Evolutionary conservation across 78 protist species (phyloP).

Genomic region (Chrysochromulina tobinii): DNA sequence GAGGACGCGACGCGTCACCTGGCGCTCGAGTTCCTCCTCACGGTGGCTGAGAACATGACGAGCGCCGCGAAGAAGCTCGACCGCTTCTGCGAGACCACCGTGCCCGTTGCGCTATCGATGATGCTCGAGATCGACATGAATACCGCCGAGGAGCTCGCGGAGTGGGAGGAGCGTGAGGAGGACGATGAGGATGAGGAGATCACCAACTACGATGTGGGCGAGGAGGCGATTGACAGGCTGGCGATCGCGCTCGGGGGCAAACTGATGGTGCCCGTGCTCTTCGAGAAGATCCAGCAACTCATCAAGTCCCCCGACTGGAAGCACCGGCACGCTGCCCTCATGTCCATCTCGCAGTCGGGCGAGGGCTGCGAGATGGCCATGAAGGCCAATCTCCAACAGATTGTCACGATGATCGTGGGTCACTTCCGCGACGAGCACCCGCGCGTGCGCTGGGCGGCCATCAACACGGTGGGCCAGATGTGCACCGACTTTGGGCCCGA

Average conservation of each 20-base stretch:
- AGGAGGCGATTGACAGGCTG: constrained; percentile 73
- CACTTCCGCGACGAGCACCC: constrained; percentile 79
- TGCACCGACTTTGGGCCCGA: constrained; percentile 70
- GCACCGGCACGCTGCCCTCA: constrained; percentile 66
- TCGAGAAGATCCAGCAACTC: constrained; percentile 8
- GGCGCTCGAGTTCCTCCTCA: constrained; percentile 45
- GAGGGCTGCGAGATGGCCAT: constrained; percentile 60
- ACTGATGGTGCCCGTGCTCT: constrained; percentile 44
- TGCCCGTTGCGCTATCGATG: constrained; percentile 64
- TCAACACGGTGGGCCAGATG: constrained; percentile 86
- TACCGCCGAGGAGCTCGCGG: background rate
- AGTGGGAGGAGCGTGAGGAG: background rate
- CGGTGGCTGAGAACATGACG: constrained; percentile 35
- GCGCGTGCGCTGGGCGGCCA: constrained; percentile 86
- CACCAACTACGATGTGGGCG: constrained; percentile 61
- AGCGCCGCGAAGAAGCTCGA: background rate
- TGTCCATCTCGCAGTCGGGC: constrained; percentile 59
- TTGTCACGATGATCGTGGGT: constrained; percentile 28
- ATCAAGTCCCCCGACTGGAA: constrained; percentile 46
- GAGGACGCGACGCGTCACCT: constrained; percentile 43
- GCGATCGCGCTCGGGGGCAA: constrained; percentile 74
- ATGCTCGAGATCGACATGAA: constrained; percentile 18
- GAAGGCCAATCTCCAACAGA: background rate
- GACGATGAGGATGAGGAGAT: constrained; percentile 45
- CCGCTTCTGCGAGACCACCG: constrained; percentile 14